A percentile compares a stretch with the other conserved stretches of the same genome.
Conservation (phyloP, 2,329 filamentous ascomycete genomes). For the Aureobasidium sp. region DNA sequence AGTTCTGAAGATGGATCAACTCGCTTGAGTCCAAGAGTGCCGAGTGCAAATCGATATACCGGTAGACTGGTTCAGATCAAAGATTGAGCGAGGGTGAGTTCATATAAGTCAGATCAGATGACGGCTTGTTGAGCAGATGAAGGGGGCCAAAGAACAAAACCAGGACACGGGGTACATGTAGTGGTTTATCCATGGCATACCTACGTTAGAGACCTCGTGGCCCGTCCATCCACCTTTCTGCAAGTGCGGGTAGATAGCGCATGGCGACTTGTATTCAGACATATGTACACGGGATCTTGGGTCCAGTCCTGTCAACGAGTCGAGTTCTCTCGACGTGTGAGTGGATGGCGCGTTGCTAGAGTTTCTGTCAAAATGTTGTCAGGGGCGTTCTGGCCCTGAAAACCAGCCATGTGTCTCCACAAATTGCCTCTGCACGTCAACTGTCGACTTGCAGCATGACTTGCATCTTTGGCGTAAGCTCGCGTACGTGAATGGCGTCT, state of each 20-base stretch:
- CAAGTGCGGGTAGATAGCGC: slow-evolving; percentile 10
- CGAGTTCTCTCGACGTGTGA: background rate
- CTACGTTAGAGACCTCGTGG: slow-evolving; percentile 4
- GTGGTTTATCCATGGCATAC: background rate
- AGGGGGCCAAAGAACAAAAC: slow-evolving; percentile 1
- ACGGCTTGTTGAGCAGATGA: background rate
- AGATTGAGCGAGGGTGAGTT: background rate
- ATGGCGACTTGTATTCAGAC: slow-evolving; percentile 4
- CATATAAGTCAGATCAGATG: slow-evolving; percentile 1
- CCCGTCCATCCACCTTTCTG: slow-evolving; percentile 1
- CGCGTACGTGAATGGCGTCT: background rate
- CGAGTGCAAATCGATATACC: background rate
- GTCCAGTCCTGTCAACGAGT: background rate
- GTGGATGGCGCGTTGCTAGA: background rate
- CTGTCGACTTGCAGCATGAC: slow-evolving; percentile 10
- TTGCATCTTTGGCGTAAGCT: slow-evolving; percentile 8
- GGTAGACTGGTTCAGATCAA: slow-evolving; percentile 5
- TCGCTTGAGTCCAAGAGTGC: background rate
- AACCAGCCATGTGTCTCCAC: slow-evolving; percentile 3
- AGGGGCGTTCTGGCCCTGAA: slow-evolving; percentile 9
- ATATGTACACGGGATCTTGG: slow-evolving; percentile 8
- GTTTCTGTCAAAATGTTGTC: slow-evolving; percentile 6
- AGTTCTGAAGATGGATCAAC: background rate
- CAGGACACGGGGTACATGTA: slow-evolving; percentile 2
- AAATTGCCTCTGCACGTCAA: slow-evolving; percentile 12